Base-by-base conservation (phyloP, 106 monocot species). In the Platanthera zijinensis region DNA sequence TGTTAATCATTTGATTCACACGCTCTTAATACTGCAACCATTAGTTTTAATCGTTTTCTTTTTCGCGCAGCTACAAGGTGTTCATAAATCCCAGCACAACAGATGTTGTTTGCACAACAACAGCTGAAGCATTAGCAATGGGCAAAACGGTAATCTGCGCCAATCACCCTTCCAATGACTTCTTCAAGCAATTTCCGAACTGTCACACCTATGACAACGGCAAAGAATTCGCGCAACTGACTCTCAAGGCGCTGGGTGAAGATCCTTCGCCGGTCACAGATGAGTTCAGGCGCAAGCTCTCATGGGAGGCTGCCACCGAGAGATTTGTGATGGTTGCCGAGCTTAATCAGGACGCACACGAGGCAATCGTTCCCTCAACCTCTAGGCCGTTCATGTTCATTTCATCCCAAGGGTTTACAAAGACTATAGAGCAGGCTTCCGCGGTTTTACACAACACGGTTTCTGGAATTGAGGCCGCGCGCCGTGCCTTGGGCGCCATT, bases 101-200 rank as follows among this genome's bases (percentile, higher is more conserved):
- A 13, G 95, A 95, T 80, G 95, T 95, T n/a, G 92, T 95, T 48
- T 95, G 92, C 84, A 95, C 95, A 39, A 95, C 95, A 46, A 95
- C 95, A 50, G 91, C 91, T 22, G 95, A 95, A 82, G 95, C 92
- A 30, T 72, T 95, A 49, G 92, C 90, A 7, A 92, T 90, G 92
- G 90, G 88, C 22, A 92, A 92, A 75, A 87, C 89, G 25, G 92
- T 90, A 46, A 74, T 95, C 15, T 92, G 92, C 69, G 90, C 92
- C 32, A 82, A 84, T 68, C 92, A 92, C 72, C 92, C 92, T 57
- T 92, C 90, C 57, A 95, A 92, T 54, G 90, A 92, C 13, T 92
- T 90, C 53, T 95, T 95, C 85, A 90, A 85, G 80, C 84, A 77
- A 51, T 92, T 92, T 75, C 90, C 92, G 11, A 92, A 90, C 50